phyloP scores from a whole-genome alignment of 176 grass and related monocot species.

The Oryza brachyantha region DNA sequence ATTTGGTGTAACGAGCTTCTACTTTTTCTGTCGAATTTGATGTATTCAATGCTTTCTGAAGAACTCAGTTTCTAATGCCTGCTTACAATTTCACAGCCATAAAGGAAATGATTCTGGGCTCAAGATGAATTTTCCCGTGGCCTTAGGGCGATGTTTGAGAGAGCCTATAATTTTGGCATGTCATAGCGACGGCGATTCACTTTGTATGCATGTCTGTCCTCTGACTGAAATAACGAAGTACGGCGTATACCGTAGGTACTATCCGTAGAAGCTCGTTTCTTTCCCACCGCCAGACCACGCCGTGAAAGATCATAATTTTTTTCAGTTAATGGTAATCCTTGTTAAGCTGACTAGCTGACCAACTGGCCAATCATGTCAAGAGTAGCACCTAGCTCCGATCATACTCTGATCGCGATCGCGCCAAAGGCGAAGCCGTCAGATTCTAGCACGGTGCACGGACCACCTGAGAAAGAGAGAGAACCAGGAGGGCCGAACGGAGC shows the following conservation, averaged over 20 bases:
- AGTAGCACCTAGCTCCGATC: too few relatives aligned
- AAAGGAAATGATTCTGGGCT: background rate
- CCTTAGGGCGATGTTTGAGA: background rate
- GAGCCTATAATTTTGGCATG: slow-evolving; percentile 3
- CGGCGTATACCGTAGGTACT: too few relatives aligned
- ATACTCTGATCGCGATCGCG: too few relatives aligned
- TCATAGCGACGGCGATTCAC: background rate
- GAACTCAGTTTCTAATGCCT: background rate
- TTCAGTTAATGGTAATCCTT: background rate
- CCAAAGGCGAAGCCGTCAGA: background rate
- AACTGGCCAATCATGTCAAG: too few relatives aligned
- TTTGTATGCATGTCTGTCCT: background rate
- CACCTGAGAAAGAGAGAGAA: background rate
- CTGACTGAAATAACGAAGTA: background rate
- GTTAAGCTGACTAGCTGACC: too few relatives aligned
- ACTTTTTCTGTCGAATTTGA: slow-evolving; percentile 11
- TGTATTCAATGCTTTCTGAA: slow-evolving; percentile 20
- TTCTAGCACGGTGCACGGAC: background rate
- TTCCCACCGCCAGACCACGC: background rate
- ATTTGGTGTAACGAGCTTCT: background rate
- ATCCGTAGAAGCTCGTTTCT: too few relatives aligned
- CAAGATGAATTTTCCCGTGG: background rate
- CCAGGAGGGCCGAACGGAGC: background rate
- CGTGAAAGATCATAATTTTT: background rate
- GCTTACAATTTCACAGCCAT: background rate